Evolutionary conservation across 345 rosid genomes (phyloP).

Genomic region (Syzygium aqueum): DNA sequence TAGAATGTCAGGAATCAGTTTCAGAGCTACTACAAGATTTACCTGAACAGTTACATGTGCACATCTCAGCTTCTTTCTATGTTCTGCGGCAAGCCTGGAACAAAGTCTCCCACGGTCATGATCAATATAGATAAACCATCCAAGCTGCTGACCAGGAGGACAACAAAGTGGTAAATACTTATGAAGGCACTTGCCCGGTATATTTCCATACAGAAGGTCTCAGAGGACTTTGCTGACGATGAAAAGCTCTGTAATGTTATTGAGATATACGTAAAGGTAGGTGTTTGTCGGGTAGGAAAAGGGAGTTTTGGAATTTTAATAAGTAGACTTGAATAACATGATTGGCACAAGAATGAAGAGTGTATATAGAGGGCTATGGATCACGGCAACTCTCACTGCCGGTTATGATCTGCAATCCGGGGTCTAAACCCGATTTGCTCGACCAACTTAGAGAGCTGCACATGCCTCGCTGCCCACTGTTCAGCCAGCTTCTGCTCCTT

Average conservation of each 20-base stretch:
- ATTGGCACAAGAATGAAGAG: not conserved
- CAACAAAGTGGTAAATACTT: not conserved
- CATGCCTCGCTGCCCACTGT: conserved; percentile 75
- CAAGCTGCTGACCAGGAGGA: not conserved
- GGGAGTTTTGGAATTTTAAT: not conserved
- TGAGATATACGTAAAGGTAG: not conserved
- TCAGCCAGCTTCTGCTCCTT: conserved; percentile 89
- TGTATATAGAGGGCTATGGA: not conserved
- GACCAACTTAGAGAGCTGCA: conserved; percentile 61
- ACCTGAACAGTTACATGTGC: not conserved
- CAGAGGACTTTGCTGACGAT: not conserved
- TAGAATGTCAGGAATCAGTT: not conserved
- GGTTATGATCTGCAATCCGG: conserved; percentile 11
- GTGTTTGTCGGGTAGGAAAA: not conserved
- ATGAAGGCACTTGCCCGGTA: not conserved
- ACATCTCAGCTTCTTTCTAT: not conserved
- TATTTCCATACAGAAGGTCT: not conserved
- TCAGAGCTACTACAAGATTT: not conserved
- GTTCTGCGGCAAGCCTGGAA: not conserved
- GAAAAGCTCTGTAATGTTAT: not conserved
- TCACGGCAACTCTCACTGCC: not conserved
- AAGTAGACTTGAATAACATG: not conserved
- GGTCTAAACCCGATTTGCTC: conserved; percentile 68
- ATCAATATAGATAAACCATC: not conserved
- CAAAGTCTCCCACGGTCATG: not conserved